A percentile compares a stretch with the other conserved stretches of the same genome.
These are phyloP conservation scores for Przewalskia tangutica DNA, from an alignment of 257 asterid species.

Conservation along the genomic window DNA sequence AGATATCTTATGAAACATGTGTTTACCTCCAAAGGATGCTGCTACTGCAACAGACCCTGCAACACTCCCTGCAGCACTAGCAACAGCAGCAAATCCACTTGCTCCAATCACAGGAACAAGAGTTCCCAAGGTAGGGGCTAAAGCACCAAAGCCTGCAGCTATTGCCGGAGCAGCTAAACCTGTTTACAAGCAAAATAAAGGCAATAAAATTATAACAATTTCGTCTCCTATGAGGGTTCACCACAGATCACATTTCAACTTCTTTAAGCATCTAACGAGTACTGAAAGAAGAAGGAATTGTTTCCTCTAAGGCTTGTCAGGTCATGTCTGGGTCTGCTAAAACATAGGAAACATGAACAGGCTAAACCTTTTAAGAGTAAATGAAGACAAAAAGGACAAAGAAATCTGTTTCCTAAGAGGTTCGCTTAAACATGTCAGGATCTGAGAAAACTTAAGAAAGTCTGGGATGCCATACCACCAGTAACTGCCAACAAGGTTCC, in stretches of 20 bases:
- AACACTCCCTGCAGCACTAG: slow-evolving; percentile 91
- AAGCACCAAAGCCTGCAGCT: slow-evolving; percentile 87
- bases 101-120: slow-evolving; percentile 90
- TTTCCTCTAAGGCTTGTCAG: neutral
- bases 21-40: slow-evolving; percentile 89
- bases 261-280: neutral
- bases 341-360: no score
- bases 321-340: no score
- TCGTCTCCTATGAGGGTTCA: neutral
- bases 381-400: neutral
- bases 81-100: slow-evolving; percentile 88
- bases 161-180: slow-evolving; percentile 99
- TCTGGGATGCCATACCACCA: slow-evolving; percentile 48
- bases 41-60: slow-evolving; percentile 99
- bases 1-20: neutral
- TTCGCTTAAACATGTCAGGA: neutral
- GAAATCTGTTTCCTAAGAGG: neutral
- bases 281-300: neutral
- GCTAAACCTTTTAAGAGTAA: no score
- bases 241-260: neutral
- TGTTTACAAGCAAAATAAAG: slow-evolving; percentile 10
- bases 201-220: neutral
- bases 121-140: slow-evolving; percentile 88
- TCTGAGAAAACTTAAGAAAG: neutral
- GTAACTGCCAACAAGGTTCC: slow-evolving; percentile 95